These are phyloP conservation scores for Xylaria sp. DNA, from an alignment of 2,329 filamentous ascomycete genomes.

Conservation along the genomic window DNA sequence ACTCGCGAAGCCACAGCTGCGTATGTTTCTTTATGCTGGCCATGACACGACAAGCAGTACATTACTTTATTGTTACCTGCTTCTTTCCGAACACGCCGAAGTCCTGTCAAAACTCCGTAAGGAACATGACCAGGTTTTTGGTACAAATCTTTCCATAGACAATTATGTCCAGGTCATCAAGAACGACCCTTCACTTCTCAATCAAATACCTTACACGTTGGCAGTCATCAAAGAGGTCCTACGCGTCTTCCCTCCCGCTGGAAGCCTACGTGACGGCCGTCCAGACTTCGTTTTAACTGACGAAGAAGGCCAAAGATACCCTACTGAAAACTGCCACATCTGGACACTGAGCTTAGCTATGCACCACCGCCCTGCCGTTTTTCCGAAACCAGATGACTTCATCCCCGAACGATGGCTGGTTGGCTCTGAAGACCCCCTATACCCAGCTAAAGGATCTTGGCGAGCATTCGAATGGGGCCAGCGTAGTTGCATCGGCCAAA, in stretches of 20 bases:
- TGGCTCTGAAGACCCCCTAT: slow-evolving; percentile 27
- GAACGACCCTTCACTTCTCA: slow-evolving; percentile 34
- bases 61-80: slow-evolving; percentile 54
- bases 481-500: slow-evolving; percentile 41
- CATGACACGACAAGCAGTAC: slow-evolving; percentile 69
- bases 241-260: slow-evolving; percentile 52
- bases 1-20: slow-evolving; percentile 28
- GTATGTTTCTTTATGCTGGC: slow-evolving; percentile 57
- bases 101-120: slow-evolving; percentile 31
- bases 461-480: slow-evolving; percentile 39
- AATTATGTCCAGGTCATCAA: slow-evolving; percentile 39
- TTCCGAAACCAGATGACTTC: slow-evolving; percentile 43
- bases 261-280: slow-evolving; percentile 44
- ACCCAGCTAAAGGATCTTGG: slow-evolving; percentile 34
- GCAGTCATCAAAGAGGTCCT: slow-evolving; percentile 47
- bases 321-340: slow-evolving; percentile 30
- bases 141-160: slow-evolving; percentile 6
- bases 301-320: slow-evolving; percentile 45
- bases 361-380: slow-evolving; percentile 45
- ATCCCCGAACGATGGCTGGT: slow-evolving; percentile 47
- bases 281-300: slow-evolving; percentile 44
- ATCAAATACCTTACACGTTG: slow-evolving; percentile 43
- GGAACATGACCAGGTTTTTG: slow-evolving; percentile 37
- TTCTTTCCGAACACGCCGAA: slow-evolving; percentile 40
- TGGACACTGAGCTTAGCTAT: slow-evolving; percentile 35